Evolutionary conservation across 257 asterid genomes (phyloP), one percentile per base, ranked within the genome.

Genomic region (Coffea eugenioides): DNA sequence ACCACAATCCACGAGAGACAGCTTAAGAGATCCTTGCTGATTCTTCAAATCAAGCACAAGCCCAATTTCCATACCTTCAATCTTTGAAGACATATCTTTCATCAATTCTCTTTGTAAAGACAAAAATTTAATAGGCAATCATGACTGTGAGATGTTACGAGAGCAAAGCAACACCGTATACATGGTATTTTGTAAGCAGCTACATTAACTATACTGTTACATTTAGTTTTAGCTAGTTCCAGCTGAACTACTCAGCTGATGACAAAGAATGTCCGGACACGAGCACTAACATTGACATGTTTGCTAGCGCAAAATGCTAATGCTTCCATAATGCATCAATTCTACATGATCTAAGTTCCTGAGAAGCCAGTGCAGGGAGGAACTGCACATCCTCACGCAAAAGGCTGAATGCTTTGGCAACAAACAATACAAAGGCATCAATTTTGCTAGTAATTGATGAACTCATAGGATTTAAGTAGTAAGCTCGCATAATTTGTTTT

Each of bases 41-140:
- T 85, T 90, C 88, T 88, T 84, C 75, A 90, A 83, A 84, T 89
- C 76, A 82, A 92, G 84, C 23, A 92, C 84, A 76, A 96, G 90
- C 74, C 96, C 97, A 76, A 92, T 73, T 10, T 92, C 97, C 87
- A 94, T 80, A 83, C 97, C 99, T 77, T 88, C 93, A 88, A 94
- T 97, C 99, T 96, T 82, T 62, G 69, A 82, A 74, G 64, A 83
- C 77, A 69, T 71, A 86, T 76, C 69, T 66, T 51, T 75, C 57
- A 84, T 85, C 67, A 79, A 79, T 64, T 36, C 75, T 27, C 12
- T 27, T 59, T 66, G 59, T 43, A 43, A 49, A 82, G 74, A 77
- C 57, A 71, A 18, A 45, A 72, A n/a, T 4, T 43, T 13, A 78
- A 16, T 23, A 31, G 36, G 73, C 43, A 46, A 77, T 43, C 18